Percentiles rank a stretch among this genome's conserved stretches.
Conservation (phyloP, 83 land plant species). For the Isoetes engelmannii region DNA sequence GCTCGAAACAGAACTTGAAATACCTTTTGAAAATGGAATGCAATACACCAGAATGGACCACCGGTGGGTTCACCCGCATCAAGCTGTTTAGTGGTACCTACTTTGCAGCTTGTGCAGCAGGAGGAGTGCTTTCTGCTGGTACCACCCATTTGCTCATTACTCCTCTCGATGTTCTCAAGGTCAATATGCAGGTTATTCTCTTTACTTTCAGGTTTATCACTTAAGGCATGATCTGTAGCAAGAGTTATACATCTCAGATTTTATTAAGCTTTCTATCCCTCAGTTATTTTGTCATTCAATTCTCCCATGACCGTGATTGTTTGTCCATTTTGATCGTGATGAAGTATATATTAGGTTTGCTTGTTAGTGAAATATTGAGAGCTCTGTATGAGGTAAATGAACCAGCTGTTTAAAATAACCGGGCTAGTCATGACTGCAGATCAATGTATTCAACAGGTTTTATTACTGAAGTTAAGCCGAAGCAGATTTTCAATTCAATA, state of each 20-base stretch:
- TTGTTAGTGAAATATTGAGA: no score
- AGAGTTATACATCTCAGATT: not conserved
- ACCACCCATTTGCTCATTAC: slow-evolving; percentile 79
- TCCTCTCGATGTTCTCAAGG: slow-evolving; percentile 89
- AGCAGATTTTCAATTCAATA: not conserved
- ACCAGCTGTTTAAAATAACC: no score
- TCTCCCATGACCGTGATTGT: not conserved
- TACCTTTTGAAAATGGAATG: no score
- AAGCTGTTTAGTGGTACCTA: slow-evolving; percentile 58
- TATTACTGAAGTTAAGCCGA: not conserved
- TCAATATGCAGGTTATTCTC: slow-evolving; percentile 80
- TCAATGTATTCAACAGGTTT: not conserved
- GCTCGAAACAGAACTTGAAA: no score
- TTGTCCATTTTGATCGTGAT: not conserved
- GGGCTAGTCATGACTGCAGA: no score
- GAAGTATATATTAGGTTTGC: not conserved
- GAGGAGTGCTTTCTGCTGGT: slow-evolving; percentile 92
- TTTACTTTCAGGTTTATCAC: not conserved
- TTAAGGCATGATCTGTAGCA: not conserved
- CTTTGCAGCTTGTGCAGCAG: slow-evolving; percentile 69
- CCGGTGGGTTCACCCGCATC: not conserved
- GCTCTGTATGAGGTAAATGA: no score
- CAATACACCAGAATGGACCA: no score
- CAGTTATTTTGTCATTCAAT: not conserved
- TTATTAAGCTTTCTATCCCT: not conserved